These are phyloP conservation scores for Boletus edulis DNA, from an alignment of 768 basidiomycete genomes.

Conservation along the genomic window DNA sequence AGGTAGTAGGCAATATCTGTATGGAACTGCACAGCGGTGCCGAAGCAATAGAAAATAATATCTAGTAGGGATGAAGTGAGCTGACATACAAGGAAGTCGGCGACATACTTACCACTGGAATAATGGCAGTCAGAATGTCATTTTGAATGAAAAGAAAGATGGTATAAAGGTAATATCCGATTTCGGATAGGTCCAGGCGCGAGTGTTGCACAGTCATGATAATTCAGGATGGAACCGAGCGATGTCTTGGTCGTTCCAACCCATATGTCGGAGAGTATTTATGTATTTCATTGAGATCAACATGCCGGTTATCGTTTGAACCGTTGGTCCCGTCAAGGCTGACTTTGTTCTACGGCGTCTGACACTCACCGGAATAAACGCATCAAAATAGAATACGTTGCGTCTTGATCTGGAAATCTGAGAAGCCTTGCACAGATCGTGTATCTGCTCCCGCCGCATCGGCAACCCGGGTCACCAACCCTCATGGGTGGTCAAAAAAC, in stretches of 20 bases:
- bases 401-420: not conserved
- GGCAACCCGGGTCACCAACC: not conserved
- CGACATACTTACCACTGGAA: conserved; percentile 41
- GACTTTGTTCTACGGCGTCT: not conserved
- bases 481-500: not conserved
- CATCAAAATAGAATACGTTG: not conserved
- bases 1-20: conserved; percentile 25
- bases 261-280: not conserved
- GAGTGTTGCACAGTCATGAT: conserved; percentile 21
- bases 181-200: conserved; percentile 4
- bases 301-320: not conserved
- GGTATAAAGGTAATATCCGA: conserved; percentile 26
- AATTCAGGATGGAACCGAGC: not conserved
- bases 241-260: not conserved
- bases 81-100: not conserved
- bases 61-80: conserved; percentile 20
- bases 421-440: not conserved
- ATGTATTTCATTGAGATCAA: not conserved
- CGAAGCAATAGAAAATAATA: conserved; percentile 32
- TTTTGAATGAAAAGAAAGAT: conserved; percentile 44
- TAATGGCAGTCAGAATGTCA: conserved; percentile 44
- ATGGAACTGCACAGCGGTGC: conserved; percentile 28
- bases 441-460: not conserved
- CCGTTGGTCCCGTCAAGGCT: not conserved
- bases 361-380: not conserved